Percentiles rank a stretch among this genome's conserved stretches.
Evolutionary conservation across 2,329 filamentous ascomycete genomes (phyloP).

Genomic region (Aciculosporium take): DNA sequence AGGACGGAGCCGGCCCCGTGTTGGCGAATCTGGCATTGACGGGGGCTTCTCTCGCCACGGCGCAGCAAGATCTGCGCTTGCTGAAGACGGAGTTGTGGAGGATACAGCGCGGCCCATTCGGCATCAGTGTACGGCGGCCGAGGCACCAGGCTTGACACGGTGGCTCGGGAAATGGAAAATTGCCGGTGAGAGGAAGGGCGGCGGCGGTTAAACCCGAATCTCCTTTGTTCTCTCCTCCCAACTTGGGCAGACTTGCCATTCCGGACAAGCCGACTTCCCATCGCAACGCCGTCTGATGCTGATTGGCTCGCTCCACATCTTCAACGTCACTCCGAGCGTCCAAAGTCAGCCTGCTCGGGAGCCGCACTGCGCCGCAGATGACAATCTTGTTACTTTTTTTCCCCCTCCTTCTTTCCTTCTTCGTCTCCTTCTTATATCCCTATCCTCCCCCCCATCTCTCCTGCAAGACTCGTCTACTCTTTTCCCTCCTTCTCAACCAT

Average conservation of each 20-base stretch:
- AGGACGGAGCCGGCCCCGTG: slow-evolving; percentile 51
- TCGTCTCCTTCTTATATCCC: background rate
- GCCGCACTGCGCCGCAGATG: too few relatives aligned
- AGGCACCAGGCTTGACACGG: slow-evolving; percentile 67
- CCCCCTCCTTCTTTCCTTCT: background rate
- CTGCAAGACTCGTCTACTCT: too few relatives aligned
- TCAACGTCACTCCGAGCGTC: background rate
- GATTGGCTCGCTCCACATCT: background rate
- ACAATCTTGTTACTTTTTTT: background rate
- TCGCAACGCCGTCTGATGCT: background rate
- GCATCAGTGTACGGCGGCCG: slow-evolving; percentile 64
- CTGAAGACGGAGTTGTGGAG: slow-evolving; percentile 63
- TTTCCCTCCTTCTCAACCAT: background rate
- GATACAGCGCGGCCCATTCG: slow-evolving; percentile 73
- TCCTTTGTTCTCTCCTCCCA: background rate
- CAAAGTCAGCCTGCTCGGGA: background rate
- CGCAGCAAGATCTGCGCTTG: slow-evolving; percentile 78
- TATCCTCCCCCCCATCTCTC: background rate
- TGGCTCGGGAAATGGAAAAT: background rate
- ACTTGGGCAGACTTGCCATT: background rate
- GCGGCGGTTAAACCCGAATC: too few relatives aligned
- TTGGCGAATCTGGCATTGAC: slow-evolving; percentile 82
- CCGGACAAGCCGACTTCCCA: background rate
- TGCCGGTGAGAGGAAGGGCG: background rate
- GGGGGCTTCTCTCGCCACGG: slow-evolving; percentile 69